Conservation (phyloP, 495 filamentous ascomycete species). For the Daldinia decipiens region DNA sequence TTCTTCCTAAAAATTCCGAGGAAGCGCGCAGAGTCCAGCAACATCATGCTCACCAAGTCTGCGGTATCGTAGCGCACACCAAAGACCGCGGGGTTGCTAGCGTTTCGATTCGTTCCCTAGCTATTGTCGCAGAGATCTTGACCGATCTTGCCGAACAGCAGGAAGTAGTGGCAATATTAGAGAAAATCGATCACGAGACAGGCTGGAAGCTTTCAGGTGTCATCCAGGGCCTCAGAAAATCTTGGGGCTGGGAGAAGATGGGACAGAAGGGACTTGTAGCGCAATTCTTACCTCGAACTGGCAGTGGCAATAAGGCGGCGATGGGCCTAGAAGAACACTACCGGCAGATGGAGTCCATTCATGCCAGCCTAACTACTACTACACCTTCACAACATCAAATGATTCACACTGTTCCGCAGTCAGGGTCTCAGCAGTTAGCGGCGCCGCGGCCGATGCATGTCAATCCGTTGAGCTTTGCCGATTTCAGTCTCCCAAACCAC, state of each 20-base stretch:
- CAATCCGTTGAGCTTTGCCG: conserved; percentile 75
- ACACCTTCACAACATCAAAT: conserved; percentile 45
- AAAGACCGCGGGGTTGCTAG: conserved; percentile 82
- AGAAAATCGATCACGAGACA: conserved; percentile 76
- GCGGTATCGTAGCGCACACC: conserved; percentile 86
- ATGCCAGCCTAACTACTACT: conserved; percentile 35
- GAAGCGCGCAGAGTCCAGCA: conserved; percentile 76
- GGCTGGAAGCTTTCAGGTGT: conserved; percentile 80
- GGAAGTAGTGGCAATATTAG: conserved; percentile 82
- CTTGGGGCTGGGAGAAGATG: conserved; percentile 79
- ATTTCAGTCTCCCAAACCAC: conserved; percentile 77
- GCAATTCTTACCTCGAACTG: conserved; percentile 34
- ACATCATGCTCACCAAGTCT: conserved; percentile 80
- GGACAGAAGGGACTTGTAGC: conserved; percentile 32
- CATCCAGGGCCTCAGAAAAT: conserved; percentile 72
- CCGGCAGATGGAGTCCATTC: conserved; percentile 39
- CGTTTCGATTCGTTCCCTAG: conserved; percentile 80
- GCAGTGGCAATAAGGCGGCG: conserved; percentile 14
- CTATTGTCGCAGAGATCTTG: conserved; percentile 80
- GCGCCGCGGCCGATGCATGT: conserved; percentile 55
- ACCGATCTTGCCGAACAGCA: conserved; percentile 76
- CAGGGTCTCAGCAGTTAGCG: conserved; percentile 39
- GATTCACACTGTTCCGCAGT: conserved; percentile 37
- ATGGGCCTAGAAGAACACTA: conserved; percentile 37
- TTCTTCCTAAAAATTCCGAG: conserved; percentile 59